Evolutionary conservation across 179 eudicot species (phyloP), one percentile per base, ranked within the genome.

Genomic region (Spergularia azorica): DNA sequence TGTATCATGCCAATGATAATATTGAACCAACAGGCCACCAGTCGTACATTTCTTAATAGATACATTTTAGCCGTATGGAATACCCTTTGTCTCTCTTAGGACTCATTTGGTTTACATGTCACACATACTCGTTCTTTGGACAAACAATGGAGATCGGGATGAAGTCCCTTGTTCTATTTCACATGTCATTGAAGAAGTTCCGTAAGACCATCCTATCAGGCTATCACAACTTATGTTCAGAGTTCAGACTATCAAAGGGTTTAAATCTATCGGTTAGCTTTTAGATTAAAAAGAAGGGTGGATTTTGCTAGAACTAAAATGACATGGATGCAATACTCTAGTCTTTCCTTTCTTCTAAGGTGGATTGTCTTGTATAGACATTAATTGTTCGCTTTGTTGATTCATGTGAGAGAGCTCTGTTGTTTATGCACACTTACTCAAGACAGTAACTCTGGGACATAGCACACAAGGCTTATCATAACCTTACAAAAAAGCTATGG

Each of bases 181-280:
- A 43, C 48, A 43, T 43, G 48, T 26, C 32, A 26, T 26, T 26
- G 32, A 26, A 26, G 32, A 26, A 26, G 32, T 26, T 26, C 32
- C 32, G 32, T 26, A 26, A 26, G 32, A 26, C 32, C 32, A 26
- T 26, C 32, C 32, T 26, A 26, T 26, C 32, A 64, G 4, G 9
- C 46, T 13, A 9, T 64, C 51, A 64, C 20, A 17, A 64, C 68
- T 64, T 64, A 64, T 38, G 68, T 17, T 64, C 20, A 64, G 68
- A 46, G 32, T 26, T 26, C 32, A 26, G 32, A 26, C 32, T 26
- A 26, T 26, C 32, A 1, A 26, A 26, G 32, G 32, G 32, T 26
- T 26, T 26, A 26, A 26, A 26, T 26, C 2, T 1, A 26, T 26
- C 32, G 32, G 32, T 26, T 26, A 26, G 32, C 32, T 26, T 1